Base-by-base conservation (phyloP, 1,284 basidiomycete species). In the Boletus calvinii region DNA sequence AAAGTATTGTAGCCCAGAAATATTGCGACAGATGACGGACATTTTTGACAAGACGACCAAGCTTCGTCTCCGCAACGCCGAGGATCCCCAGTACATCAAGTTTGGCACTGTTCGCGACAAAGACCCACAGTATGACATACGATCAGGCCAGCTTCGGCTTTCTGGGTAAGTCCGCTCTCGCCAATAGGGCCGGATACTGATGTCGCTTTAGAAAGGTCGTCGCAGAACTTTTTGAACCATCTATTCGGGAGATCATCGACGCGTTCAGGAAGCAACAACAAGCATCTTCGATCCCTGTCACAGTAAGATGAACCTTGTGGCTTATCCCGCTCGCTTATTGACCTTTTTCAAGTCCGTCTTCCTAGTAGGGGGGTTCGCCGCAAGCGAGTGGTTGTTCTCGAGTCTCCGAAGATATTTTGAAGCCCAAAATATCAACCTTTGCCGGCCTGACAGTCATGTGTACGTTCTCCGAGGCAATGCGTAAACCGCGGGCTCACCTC, bases 21-120 rank as follows among this genome's bases (percentile, higher is more conserved):
- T 77, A 74, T 37, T 81, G 24, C 67, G 68, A 5, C 64, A 74
- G 36, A 80, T 83, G 52, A 64, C 67, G 0, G 65, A 71, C 1
- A 70, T 71, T 24, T 83, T 83, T 38, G 81, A 83, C 62, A 77
- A 73, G 53, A 74, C 73, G 0, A 75, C 79, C 10, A 83, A 82
- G 53, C 63, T 75, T 40, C 66, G 70, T 37, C 79, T 82, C 54
- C 68, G 74, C 8, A 69, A 72, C 45, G 59, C 63, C 0, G 63
- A 68, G 2, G 76, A 76, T 44, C 72, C 74, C 1, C 73, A 74
- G 4, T 79, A 72, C 48, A 76, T 82, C 55, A 73, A 72, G 50
- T 82, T 83, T 56, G 79, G 79, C n/a, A 68, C 67, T 11, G 57
- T 71, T 5, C 67, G 72, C 10, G 78, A 82, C 54, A 74, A 69